phyloP scores from a whole-genome alignment of 176 grass and related monocot species.

The Tillandsia leiboldiana region DNA sequence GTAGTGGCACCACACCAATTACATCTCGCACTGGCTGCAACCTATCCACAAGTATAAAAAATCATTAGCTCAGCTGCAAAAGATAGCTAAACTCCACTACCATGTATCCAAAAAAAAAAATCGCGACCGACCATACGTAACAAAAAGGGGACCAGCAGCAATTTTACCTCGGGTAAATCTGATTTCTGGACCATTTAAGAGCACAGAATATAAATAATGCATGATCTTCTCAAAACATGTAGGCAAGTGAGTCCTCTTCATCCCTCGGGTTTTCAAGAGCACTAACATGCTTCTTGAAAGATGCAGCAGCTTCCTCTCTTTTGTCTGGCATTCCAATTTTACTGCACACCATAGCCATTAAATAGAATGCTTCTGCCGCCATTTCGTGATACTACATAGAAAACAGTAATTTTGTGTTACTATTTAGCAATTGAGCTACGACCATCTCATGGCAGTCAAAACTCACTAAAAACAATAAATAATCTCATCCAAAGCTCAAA shows the following conservation, averaged over 20 bases:
- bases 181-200: background rate
- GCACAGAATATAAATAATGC: background rate
- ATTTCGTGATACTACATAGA: constrained; percentile 71
- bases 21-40: too few species aligned
- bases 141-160: too few species aligned
- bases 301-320: constrained; percentile 54
- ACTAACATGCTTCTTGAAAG: constrained; percentile 52
- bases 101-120: too few species aligned
- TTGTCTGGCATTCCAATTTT: constrained; percentile 41
- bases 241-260: constrained; percentile 42
- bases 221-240: background rate
- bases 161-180: too few species aligned
- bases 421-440: background rate
- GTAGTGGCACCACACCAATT: too few species aligned
- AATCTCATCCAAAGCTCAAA: background rate
- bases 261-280: constrained; percentile 42
- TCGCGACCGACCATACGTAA: too few species aligned
- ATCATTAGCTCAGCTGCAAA: too few species aligned
- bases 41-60: too few species aligned
- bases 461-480: background rate
- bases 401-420: constrained; percentile 4
- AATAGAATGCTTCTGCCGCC: constrained; percentile 69
- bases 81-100: too few species aligned
- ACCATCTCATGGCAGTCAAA: background rate
- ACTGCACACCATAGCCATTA: constrained; percentile 68